Base-by-base conservation (phyloP, 495 filamentous ascomycete genomes). In the Penicillium taxi region DNA sequence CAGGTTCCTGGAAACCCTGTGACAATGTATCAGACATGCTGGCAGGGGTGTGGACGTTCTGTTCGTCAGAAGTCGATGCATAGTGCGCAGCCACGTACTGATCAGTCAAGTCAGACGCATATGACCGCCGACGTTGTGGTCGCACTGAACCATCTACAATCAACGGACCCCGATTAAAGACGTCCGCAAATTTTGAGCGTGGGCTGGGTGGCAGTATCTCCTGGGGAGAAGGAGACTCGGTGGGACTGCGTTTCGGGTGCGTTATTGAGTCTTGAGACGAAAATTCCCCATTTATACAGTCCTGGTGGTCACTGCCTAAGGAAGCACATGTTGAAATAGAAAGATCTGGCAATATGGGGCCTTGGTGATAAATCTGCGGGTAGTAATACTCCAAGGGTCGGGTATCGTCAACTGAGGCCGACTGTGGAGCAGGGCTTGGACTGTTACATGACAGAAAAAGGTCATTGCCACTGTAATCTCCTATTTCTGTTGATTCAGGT, bases 361-460 rank as follows among this genome's bases (percentile, higher is more conserved):
- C 63, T 14, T 73, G 72, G 26, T 69, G 61, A 36, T 66, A 69
- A 5, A 60, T 35, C 23, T 69, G 68, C n/a, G 70, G 70, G 9
- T 81, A 59, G 47, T 81, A 84, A 50, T 78, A 80, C 0, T 78
- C 77, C 41, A 82, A 59, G 54, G 63, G 37, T 36, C 64, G 45
- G 37, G 53, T 56, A 44, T 76, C 68, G 32, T 74, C 72, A 35
- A 64, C 47, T 20, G 66, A 64, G 9, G 53, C 57, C 17, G 60
- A 56, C 21, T 56, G 65, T 23, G 61, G 49, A 25, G 43, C 55
- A 42, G 59, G 66, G 38, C 50, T 56, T 27, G 60, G 55, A 38
- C 59, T 66, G 33, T 53, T 55, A n/a, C 65, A 56, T n/a, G 62
- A 61, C 34, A 67, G 60, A 19, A 52, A 45, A 29, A 49, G 60